These are phyloP conservation scores for Aspergillus aculeatinus DNA, from an alignment of 2,329 filamentous ascomycete genomes.

Conservation along the genomic window DNA sequence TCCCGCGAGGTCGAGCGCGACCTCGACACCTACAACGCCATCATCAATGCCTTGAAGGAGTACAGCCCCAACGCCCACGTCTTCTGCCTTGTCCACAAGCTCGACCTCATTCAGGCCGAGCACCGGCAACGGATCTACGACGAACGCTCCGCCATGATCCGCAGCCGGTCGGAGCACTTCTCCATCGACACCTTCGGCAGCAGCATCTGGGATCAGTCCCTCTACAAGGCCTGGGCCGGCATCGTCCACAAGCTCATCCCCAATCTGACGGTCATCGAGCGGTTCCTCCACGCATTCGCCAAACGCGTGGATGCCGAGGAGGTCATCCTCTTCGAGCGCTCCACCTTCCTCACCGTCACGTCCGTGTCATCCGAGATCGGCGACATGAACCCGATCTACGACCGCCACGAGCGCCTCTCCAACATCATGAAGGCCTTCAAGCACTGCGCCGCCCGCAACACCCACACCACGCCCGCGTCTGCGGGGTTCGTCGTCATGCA, in stretches of 20 bases:
- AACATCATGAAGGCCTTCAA: conserved; percentile 99
- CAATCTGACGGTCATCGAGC: conserved; percentile 83
- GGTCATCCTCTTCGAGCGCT: conserved; percentile 90
- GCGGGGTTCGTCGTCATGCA: conserved; percentile 49
- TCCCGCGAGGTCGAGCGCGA: conserved; percentile 92
- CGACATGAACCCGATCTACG: conserved; percentile 78
- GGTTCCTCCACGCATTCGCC: conserved; percentile 77
- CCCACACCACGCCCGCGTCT: conserved; percentile 43
- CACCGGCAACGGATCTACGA: conserved; percentile 80
- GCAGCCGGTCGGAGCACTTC: conserved; percentile 70
- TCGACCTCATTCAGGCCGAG: conserved; percentile 86
- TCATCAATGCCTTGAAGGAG: conserved; percentile 84
- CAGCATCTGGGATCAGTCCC: conserved; percentile 96
- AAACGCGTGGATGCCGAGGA: conserved; percentile 89
- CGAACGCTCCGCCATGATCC: conserved; percentile 74
- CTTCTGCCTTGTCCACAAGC: conserved; percentile 97
- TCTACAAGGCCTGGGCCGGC: conserved; percentile 97
- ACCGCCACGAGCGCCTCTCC: conserved; percentile 90
- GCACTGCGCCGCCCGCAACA: conserved; percentile 60
- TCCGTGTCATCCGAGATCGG: conserved; percentile 78
- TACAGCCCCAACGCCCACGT: conserved; percentile 79
- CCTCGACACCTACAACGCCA: conserved; percentile 85
- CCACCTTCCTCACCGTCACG: conserved; percentile 94
- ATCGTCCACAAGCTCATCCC: conserved; percentile 99
- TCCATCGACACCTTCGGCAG: conserved; percentile 87